Evolutionary conservation across 768 basidiomycete species (phyloP), one percentile per base, ranked within the genome.

Genomic region (Lactarius sanguifluus): DNA sequence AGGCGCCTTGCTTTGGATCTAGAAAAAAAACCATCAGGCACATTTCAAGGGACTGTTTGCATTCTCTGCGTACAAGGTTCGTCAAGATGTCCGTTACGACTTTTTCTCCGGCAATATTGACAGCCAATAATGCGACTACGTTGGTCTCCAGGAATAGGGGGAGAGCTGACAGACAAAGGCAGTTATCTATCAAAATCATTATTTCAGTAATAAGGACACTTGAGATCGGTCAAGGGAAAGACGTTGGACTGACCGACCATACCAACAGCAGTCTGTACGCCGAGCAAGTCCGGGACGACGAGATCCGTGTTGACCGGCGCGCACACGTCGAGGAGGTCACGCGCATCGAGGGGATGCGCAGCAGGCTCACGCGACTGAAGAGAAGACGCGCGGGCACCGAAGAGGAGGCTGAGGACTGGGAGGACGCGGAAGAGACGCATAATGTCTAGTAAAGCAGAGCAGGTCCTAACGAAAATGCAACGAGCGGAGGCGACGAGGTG

Each of bases 131-230:
- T 6, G 76, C 73, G n/a, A 78, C 57, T 0, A 68, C 8, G 59
- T 81, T 77, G 6, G 76, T 74, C 7, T 72, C 30, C 3, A 83
- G 58, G 68, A 81, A 79, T 30, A 61, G 61, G 0, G 78, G 76
- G 34, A 83, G 63, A 8, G 62, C 73, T 13, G 81, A 80, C 16
- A 80, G 34, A 66, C 83, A 85, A 40, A 83, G 69, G 57, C 83
- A 85, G 2, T 76, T 71, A 50, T 77, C 82, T 82, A 68, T 61
- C 13, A 28, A 3, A n/a, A 13, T 15, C 41, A 34, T 52, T 0
- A 6, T 23, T 58, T 41, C 7, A 32, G n/a, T 18, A 30, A 58
- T 50, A 52, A 43, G 32, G 20, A 34, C 38, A 6, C 23, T 25
- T 16, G 16, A 45, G 18, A 23, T 23, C 3, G 16, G 34, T 63